Evolutionary conservation across 2,329 filamentous ascomycete genomes (phyloP).

Genomic region (Penicillium digitatum): DNA sequence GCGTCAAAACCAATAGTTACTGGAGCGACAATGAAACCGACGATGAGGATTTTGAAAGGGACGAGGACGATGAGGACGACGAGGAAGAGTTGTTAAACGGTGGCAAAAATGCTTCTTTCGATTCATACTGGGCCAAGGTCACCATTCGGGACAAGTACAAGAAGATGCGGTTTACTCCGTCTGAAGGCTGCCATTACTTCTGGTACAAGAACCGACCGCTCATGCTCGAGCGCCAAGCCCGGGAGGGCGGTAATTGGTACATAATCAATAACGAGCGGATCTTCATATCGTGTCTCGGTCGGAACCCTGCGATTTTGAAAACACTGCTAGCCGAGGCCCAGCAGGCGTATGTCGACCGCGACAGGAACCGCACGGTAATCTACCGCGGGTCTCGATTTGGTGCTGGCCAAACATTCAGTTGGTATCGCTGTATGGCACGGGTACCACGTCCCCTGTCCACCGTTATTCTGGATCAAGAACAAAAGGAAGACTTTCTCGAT

Average conservation of each 20-base stretch:
- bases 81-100: slow-evolving; percentile 30
- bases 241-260: slow-evolving; percentile 16
- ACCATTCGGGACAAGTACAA: slow-evolving; percentile 37
- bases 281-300: slow-evolving; percentile 36
- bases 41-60: slow-evolving; percentile 18
- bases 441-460: slow-evolving; percentile 52
- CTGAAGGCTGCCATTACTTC: slow-evolving; percentile 64
- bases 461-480: slow-evolving; percentile 50
- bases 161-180: slow-evolving; percentile 57
- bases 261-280: slow-evolving; percentile 30
- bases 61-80: slow-evolving; percentile 23
- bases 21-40: slow-evolving; percentile 22
- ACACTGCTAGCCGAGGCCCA: slow-evolving; percentile 37
- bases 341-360: slow-evolving; percentile 34
- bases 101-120: slow-evolving; percentile 39
- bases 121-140: slow-evolving; percentile 43
- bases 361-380: slow-evolving; percentile 37
- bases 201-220: slow-evolving; percentile 60
- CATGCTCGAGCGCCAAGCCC: slow-evolving; percentile 29
- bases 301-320: slow-evolving; percentile 34
- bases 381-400: slow-evolving; percentile 33
- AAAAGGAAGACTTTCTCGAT: slow-evolving; percentile 49
- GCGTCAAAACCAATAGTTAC: slow-evolving; percentile 53
- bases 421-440: slow-evolving; percentile 41
- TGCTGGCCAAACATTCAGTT: slow-evolving; percentile 22